Evolutionary conservation across 2,329 filamentous ascomycete genomes (phyloP), one percentile per base, ranked within the genome.

Genomic region (Ophiostoma sp.): DNA sequence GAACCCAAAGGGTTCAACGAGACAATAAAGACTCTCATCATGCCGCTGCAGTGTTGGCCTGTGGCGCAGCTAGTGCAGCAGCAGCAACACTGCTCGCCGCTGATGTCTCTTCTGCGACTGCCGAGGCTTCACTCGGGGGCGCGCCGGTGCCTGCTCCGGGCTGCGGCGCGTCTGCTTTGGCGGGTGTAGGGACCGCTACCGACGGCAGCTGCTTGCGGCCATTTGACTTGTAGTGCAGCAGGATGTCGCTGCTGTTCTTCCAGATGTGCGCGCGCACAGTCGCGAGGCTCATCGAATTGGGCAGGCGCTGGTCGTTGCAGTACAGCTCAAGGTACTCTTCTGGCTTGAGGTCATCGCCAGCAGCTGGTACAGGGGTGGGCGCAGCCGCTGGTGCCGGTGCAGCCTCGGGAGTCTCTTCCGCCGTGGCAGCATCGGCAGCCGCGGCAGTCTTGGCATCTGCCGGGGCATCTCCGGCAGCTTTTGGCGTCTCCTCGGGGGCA

Each of bases 291-390:
- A 97, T 97, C 44, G 89, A 90, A 6, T 89, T 87, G 2, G 90
- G 86, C 40, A 98, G 82, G 69, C 90, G 78, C 84, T 93, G 91
- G 67, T 93, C 91, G 76, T 97, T 93, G 78, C 95, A 98, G 77
- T 96, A 96, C 65, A 99, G 81, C 76, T 99, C 95, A 44, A 99
- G 81, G 78, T 97, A 97, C 75, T 98, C 92, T 76, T 98, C 94
- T 0, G 94, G 91, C 74, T 85, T 89, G 75, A 96, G 79, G 16
- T 81, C 81, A 42, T 62, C 9, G 84, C 80, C 65, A 8, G 44
- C 49, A 41, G 65, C 14, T 1, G 42, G 38, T 14, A 8, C 49
- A 8, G 49, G 4, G n/a, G n/a, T 16, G 49, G 62, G 36, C 3
- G 60, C 41, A 12, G 47, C 27, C 27, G 27, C 44, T 9, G 36